Conservation (phyloP, 371 early-diverging fungal genomes). For the Mortierella sp. region DNA sequence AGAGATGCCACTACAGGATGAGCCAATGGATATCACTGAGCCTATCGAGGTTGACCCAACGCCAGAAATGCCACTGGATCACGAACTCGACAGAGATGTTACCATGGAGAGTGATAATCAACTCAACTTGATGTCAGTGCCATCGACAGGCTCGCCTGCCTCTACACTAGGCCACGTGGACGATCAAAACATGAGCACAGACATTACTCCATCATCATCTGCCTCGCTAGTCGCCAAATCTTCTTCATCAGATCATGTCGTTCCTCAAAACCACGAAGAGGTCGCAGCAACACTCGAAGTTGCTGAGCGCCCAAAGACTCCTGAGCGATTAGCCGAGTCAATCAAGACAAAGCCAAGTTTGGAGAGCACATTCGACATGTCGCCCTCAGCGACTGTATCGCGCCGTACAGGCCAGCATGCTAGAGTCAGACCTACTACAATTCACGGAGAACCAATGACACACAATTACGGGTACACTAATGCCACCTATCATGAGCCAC, state of each 20-base stretch:
- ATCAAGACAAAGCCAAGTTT: slow-evolving; percentile 53
- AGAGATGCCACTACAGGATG: slow-evolving; percentile 10
- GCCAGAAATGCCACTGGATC: slow-evolving; percentile 8
- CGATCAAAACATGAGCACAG: slow-evolving; percentile 16
- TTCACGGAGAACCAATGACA: slow-evolving; percentile 55
- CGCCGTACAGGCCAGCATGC: slow-evolving; percentile 42
- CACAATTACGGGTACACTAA: slow-evolving; percentile 30
- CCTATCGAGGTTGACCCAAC: slow-evolving; percentile 26
- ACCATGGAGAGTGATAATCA: slow-evolving; percentile 47
- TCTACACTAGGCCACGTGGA: slow-evolving; percentile 27
- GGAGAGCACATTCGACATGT: slow-evolving; percentile 41
- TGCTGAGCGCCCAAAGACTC: slow-evolving; percentile 31
- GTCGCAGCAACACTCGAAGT: slow-evolving; percentile 32
- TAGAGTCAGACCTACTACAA: slow-evolving; percentile 47
- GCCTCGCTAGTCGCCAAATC: slow-evolving; percentile 34
- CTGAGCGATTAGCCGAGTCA: slow-evolving; percentile 17
- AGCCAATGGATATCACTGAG: slow-evolving; percentile 25
- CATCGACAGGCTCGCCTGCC: slow-evolving; percentile 48
- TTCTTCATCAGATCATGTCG: slow-evolving; percentile 21
- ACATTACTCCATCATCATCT: slow-evolving; percentile 27
- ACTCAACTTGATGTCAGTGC: slow-evolving; percentile 37
- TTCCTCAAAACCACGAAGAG: slow-evolving; percentile 44
- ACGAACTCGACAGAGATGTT: slow-evolving; percentile 26
- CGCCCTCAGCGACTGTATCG: slow-evolving; percentile 44
- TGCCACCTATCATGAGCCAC: slow-evolving; percentile 36